phyloP scores from a whole-genome alignment of 1,284 basidiomycete genomes.

The Puccinia triticina region DNA sequence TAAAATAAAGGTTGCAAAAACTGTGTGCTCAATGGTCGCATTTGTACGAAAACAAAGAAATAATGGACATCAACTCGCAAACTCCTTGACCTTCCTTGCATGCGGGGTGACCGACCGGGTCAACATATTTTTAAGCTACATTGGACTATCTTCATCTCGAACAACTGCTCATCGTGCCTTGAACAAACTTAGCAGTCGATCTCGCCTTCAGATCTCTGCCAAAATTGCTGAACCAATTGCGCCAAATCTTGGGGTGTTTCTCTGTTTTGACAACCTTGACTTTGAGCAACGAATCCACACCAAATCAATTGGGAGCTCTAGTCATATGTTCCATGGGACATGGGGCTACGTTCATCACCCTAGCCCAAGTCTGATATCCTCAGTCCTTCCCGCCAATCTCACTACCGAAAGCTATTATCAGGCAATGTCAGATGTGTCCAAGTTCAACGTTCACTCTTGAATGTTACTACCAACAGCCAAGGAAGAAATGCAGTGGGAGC shows the following conservation, averaged over 20 bases:
- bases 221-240: not conserved
- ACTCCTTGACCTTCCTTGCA: not conserved
- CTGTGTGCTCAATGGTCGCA: not conserved
- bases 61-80: not conserved
- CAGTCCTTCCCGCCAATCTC: too few relatives aligned
- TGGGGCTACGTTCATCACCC: constrained; percentile 22
- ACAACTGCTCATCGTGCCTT: not conserved
- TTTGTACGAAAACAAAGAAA: not conserved
- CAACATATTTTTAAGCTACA: not conserved
- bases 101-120: not conserved
- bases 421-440: too few relatives aligned
- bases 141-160: not conserved
- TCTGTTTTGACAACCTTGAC: constrained; percentile 6
- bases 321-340: constrained; percentile 4
- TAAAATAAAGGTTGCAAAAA: not conserved
- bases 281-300: not conserved
- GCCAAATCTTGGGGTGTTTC: too few relatives aligned
- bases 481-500: too few relatives aligned
- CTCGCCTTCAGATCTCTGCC: not conserved
- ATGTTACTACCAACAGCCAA: too few relatives aligned
- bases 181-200: not conserved
- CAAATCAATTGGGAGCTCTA: not conserved
- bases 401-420: too few relatives aligned
- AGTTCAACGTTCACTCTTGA: too few relatives aligned
- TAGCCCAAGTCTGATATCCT: too few relatives aligned